These are phyloP conservation scores for Dendrobium nobile DNA, from an alignment of 106 monocot species.

Conservation along the genomic window DNA sequence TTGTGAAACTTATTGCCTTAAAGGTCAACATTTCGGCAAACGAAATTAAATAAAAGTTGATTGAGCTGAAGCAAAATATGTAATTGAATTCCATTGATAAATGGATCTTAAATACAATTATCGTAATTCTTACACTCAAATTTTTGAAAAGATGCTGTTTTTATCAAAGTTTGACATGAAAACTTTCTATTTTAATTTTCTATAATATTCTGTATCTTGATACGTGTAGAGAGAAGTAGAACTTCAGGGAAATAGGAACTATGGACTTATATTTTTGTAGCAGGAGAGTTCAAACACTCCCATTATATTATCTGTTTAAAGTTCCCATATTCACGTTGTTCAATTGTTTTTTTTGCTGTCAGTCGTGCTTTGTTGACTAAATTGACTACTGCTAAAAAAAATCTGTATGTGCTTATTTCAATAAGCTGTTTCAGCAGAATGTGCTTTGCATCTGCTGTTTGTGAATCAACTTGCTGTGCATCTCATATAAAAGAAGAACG, in stretches of 20 bases:
- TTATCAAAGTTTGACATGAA: neutral
- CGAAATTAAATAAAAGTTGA: neutral
- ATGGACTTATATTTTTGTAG: neutral
- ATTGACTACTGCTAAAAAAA: neutral
- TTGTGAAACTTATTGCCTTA: neutral
- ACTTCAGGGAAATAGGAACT: neutral
- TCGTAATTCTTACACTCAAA: neutral
- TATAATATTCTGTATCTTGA: neutral
- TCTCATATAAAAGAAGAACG: too few species aligned
- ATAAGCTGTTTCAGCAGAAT: neutral
- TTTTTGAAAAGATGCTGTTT: neutral
- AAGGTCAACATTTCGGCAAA: neutral
- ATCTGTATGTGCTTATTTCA: neutral
- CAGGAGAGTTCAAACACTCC: neutral
- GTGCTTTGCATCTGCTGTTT: too few species aligned
- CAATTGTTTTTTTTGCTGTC: neutral
- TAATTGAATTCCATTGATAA: neutral
- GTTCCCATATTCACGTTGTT: neutral
- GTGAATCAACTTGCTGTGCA: too few species aligned
- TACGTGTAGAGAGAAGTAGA: neutral
- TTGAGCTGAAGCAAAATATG: neutral
- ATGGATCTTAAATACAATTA: neutral
- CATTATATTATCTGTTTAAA: neutral
- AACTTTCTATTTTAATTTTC: neutral
- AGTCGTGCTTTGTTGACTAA: neutral